Conservation (phyloP, 2,329 filamentous ascomycete genomes). For the Eutypella sp. region DNA sequence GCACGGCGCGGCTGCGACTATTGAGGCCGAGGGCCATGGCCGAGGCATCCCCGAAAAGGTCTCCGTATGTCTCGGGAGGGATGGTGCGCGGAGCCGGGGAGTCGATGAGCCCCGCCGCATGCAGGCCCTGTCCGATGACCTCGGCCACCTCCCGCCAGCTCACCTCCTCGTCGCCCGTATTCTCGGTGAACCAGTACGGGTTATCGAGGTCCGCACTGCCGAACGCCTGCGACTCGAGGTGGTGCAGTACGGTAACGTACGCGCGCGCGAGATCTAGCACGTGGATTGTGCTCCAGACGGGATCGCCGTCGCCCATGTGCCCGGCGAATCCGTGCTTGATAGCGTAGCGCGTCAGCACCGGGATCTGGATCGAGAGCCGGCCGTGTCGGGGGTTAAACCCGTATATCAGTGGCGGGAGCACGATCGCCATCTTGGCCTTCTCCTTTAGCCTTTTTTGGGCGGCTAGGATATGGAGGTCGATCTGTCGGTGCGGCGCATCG, state of each 20-base stretch:
- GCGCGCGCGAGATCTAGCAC: slow-evolving; percentile 41
- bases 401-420: slow-evolving; percentile 43
- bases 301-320: slow-evolving; percentile 37
- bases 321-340: slow-evolving; percentile 42
- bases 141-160: slow-evolving; percentile 36
- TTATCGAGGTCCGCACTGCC: slow-evolving; percentile 29
- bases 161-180: slow-evolving; percentile 32
- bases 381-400: slow-evolving; percentile 34
- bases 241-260: slow-evolving; percentile 40
- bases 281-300: slow-evolving; percentile 39
- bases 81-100: slow-evolving; percentile 31
- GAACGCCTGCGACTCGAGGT: slow-evolving; percentile 31
- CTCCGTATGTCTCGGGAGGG: slow-evolving; percentile 30
- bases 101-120: slow-evolving; percentile 31
- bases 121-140: slow-evolving; percentile 32
- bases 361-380: slow-evolving; percentile 42
- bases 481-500: slow-evolving; percentile 36
- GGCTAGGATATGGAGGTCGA: slow-evolving; percentile 39
- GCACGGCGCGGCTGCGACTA: slow-evolving; percentile 36
- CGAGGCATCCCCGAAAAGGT: slow-evolving; percentile 35
- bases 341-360: slow-evolving; percentile 41
- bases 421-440: slow-evolving; percentile 40
- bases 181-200: slow-evolving; percentile 46
- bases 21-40: slow-evolving; percentile 35
- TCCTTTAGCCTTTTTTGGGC: slow-evolving; percentile 29